Conservation (phyloP, 345 rosid genomes). For the Sisymbrium irio region DNA sequence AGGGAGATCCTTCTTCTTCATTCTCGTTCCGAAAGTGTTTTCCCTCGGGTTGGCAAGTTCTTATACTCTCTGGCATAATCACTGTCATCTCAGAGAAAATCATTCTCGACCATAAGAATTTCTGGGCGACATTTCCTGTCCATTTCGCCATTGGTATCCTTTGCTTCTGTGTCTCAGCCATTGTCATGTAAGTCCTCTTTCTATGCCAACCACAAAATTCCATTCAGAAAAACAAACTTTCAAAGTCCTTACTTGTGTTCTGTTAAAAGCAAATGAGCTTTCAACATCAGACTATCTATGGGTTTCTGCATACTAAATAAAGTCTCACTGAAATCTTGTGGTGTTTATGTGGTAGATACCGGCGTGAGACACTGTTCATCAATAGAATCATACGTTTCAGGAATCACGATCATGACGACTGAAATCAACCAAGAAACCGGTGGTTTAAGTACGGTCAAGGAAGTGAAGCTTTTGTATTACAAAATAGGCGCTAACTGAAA, state of each 20-base stretch:
- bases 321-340: not conserved
- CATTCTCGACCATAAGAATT: constrained; percentile 51
- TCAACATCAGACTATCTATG: not conserved
- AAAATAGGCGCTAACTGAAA: not conserved
- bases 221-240: not conserved
- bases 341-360: constrained; percentile 46
- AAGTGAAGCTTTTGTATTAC: not conserved
- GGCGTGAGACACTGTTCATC: constrained; percentile 63
- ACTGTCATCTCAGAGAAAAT: constrained; percentile 59
- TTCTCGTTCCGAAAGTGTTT: constrained; percentile 64
- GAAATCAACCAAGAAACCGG: constrained; percentile 31
- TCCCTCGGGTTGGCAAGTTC: constrained; percentile 71
- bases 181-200: constrained; percentile 52
- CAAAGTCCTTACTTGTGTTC: not conserved
- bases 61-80: constrained; percentile 51
- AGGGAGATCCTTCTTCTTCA: constrained; percentile 50
- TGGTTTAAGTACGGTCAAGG: not conserved
- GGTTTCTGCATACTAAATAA: not conserved
- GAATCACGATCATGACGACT: constrained; percentile 49
- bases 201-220: not conserved
- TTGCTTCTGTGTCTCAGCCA: constrained; percentile 49
- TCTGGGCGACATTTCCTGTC: constrained; percentile 51
- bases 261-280: not conserved
- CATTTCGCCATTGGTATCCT: constrained; percentile 50
- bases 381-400: constrained; percentile 57